Conservation (phyloP, 345 rosid genomes). For the Tarenaya hassleriana region DNA sequence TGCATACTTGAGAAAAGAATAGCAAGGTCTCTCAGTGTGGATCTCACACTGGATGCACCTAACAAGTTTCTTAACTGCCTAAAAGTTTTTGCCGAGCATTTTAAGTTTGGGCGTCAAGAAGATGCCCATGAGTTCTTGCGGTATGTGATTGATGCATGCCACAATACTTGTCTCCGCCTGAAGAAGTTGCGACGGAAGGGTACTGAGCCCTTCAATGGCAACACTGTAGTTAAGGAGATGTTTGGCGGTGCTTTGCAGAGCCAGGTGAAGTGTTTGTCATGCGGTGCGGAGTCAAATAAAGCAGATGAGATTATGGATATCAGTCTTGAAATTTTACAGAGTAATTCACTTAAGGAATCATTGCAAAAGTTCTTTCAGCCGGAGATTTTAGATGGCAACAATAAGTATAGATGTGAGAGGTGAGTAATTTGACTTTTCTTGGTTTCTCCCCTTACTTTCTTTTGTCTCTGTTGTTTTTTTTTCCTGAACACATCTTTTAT, state of each 20-base stretch:
- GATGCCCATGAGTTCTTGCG: constrained; percentile 97
- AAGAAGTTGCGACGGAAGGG: constrained; percentile 64
- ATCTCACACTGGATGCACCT: constrained; percentile 57
- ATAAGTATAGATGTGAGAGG: constrained; percentile 90
- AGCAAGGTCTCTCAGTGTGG: constrained; percentile 62
- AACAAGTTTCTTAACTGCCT: constrained; percentile 58
- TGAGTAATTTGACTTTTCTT: constrained; percentile 29
- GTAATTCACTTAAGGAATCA: constrained; percentile 67
- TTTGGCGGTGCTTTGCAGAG: constrained; percentile 96
- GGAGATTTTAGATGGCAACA: constrained; percentile 89
- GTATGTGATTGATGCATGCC: constrained; percentile 91
- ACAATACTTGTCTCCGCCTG: constrained; percentile 76
- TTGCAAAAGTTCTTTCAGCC: constrained; percentile 86
- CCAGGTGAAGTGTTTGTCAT: constrained; percentile 86
- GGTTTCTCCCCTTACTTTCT: neutral
- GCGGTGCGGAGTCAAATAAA: constrained; percentile 82
- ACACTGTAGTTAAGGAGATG: constrained; percentile 71
- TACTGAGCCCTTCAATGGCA: constrained; percentile 29
- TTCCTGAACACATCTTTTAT: constrained; percentile 17
- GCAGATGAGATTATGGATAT: constrained; percentile 98
- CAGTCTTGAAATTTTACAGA: constrained; percentile 69
- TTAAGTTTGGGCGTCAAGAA: constrained; percentile 78
- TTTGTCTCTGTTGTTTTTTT: constrained; percentile 1
- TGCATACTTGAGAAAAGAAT: constrained; percentile 80
- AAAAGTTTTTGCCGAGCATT: constrained; percentile 61